phyloP scores from a whole-genome alignment of 2,329 filamentous ascomycete species.

The Escovopsis weberi region DNA sequence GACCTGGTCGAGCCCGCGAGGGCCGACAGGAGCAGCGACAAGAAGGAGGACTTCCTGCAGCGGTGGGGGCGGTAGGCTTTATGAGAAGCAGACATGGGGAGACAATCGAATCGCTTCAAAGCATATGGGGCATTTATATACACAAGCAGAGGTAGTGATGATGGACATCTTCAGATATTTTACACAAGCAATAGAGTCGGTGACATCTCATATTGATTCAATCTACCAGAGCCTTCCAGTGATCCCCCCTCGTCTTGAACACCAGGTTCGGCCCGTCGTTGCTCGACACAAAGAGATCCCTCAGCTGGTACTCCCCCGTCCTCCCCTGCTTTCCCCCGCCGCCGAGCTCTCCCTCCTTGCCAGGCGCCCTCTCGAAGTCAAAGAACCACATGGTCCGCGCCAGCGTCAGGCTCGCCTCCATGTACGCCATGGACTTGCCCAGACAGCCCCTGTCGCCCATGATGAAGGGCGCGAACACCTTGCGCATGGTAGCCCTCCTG shows the following conservation, averaged over 20 bases:
- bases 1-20: conserved; percentile 22
- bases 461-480: neutral
- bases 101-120: too few relatives aligned
- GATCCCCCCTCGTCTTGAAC: neutral
- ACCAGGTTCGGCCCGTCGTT: neutral
- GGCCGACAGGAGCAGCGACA: conserved; percentile 26
- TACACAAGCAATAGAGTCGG: too few relatives aligned
- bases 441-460: neutral
- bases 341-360: neutral
- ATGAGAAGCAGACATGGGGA: neutral
- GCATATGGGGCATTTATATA: too few relatives aligned
- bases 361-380: neutral
- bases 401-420: neutral
- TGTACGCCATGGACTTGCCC: conserved; percentile 1
- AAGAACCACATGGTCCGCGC: neutral
- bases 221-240: neutral
- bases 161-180: too few relatives aligned
- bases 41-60: conserved; percentile 30
- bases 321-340: neutral
- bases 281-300: neutral
- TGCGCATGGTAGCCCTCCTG: neutral
- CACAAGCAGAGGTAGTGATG: too few relatives aligned
- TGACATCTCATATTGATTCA: too few relatives aligned
- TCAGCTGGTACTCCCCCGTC: neutral
- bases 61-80: conserved; percentile 14